phyloP scores from a whole-genome alignment of 805 yeast species.

The Saturnispora mendoncae region DNA sequence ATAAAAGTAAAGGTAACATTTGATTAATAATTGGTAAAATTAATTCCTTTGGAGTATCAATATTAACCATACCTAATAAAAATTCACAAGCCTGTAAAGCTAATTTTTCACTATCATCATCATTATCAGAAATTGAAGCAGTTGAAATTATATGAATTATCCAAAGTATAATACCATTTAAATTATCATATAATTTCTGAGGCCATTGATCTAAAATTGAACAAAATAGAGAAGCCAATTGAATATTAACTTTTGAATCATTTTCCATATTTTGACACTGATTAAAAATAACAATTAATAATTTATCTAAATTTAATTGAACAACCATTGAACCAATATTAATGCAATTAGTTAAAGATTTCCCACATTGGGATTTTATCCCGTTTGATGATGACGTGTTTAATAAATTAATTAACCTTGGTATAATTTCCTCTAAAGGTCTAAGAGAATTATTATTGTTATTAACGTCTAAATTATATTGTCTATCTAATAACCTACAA shows the following conservation, averaged over 20 bases:
- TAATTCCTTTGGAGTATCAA: conserved; percentile 41
- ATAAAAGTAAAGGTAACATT: conserved; percentile 69
- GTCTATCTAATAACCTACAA: conserved; percentile 52
- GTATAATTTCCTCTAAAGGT: conserved; percentile 62
- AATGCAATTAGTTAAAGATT: conserved; percentile 70
- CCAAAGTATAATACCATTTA: conserved; percentile 79
- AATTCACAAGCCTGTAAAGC: conserved; percentile 93
- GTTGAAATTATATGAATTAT: conserved; percentile 69
- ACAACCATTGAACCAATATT: conserved; percentile 61
- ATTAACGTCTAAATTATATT: conserved; percentile 53
- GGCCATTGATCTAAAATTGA: conserved; percentile 67
- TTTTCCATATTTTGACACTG: conserved; percentile 50
- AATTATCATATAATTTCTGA: conserved; percentile 68
- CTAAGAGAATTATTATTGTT: conserved; percentile 20
- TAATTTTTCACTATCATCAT: conserved; percentile 37
- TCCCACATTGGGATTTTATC: conserved; percentile 51
- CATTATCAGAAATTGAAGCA: conserved; percentile 35
- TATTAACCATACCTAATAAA: conserved; percentile 63
- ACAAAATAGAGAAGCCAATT: conserved; percentile 70
- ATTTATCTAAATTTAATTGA: conserved; percentile 55
- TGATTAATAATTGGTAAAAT: conserved; percentile 49
- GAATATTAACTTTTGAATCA: conserved; percentile 52
- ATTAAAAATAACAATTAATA: conserved; percentile 52
- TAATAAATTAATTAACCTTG: conserved; percentile 50
- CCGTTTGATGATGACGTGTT: conserved; percentile 41